Evolutionary conservation across 2,329 filamentous ascomycete species (phyloP).

Genomic region (Xylariaceae sp.): DNA sequence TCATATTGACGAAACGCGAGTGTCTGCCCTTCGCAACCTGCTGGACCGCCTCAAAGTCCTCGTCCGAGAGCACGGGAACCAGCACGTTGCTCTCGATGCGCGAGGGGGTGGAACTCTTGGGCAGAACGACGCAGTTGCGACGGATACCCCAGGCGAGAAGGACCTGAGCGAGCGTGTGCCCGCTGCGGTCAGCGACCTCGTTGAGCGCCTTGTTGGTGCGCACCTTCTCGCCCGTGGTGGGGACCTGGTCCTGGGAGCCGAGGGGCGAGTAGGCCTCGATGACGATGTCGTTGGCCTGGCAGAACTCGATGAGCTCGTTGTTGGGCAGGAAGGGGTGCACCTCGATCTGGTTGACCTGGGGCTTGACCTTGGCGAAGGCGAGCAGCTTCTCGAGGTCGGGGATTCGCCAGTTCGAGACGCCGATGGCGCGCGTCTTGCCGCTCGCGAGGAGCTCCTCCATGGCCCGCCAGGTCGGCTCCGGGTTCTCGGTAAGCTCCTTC

Average conservation of each 20-base stretch:
- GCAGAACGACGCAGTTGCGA: constrained; percentile 61
- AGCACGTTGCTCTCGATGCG: constrained; percentile 62
- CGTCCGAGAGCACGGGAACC: constrained; percentile 50
- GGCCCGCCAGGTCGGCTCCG: constrained; percentile 55
- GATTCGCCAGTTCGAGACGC: constrained; percentile 44
- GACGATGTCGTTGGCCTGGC: constrained; percentile 46
- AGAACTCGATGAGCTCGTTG: constrained; percentile 48
- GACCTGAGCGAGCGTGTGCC: constrained; percentile 55
- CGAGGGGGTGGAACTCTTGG: constrained; percentile 63
- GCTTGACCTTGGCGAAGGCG: constrained; percentile 36
- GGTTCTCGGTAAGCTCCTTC: constrained; percentile 61
- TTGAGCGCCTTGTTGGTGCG: constrained; percentile 54
- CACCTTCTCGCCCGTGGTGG: constrained; percentile 62
- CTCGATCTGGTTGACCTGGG: constrained; percentile 42
- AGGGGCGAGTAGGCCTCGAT: constrained; percentile 48
- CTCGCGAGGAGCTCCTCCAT: constrained; percentile 45
- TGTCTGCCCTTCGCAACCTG: constrained; percentile 60
- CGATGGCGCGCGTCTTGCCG: constrained; percentile 37
- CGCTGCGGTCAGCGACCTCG: constrained; percentile 52
- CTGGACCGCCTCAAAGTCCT: constrained; percentile 58
- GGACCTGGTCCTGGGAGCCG: constrained; percentile 64
- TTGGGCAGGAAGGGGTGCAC: constrained; percentile 45
- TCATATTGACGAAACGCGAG: constrained; percentile 74
- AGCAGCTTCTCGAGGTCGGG: constrained; percentile 37
- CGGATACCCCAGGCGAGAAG: constrained; percentile 61